Evolutionary conservation across 352 stramenopile species (phyloP).

Genomic region (Saprolegnia parasitica): DNA sequence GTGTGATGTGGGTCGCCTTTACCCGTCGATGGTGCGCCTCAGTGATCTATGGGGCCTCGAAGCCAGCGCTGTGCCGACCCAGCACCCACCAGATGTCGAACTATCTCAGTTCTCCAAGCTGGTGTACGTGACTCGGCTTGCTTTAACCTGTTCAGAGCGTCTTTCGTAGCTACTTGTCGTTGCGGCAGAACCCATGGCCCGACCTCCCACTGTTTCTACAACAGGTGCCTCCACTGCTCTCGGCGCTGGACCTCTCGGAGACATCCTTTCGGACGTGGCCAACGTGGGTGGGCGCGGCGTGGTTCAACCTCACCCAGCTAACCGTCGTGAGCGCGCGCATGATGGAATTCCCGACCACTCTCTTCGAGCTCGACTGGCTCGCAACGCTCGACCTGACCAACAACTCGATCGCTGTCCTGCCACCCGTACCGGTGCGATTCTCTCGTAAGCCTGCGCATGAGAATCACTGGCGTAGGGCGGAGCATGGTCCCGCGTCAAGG

Average conservation of each 20-base stretch:
- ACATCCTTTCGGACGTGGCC: background rate
- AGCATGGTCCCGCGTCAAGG: background rate
- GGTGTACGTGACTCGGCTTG: too few species aligned
- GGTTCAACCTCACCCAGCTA: background rate
- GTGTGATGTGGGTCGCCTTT: too few species aligned
- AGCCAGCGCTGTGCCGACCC: too few species aligned
- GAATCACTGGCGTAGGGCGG: background rate
- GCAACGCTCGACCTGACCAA: background rate
- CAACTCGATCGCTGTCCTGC: background rate
- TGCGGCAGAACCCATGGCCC: background rate
- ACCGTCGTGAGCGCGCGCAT: background rate
- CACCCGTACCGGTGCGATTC: background rate
- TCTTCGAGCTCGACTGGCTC: conserved; percentile 3
- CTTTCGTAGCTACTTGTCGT: background rate
- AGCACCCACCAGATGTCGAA: too few species aligned
- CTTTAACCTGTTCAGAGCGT: too few species aligned
- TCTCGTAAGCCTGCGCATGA: background rate
- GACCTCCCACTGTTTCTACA: background rate
- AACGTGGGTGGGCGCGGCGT: background rate
- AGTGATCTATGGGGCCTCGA: too few species aligned
- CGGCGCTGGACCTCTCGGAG: background rate
- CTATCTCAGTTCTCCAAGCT: too few species aligned
- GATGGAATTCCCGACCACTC: background rate
- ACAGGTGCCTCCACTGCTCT: background rate
- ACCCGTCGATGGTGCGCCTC: too few species aligned